phyloP scores from a whole-genome alignment of 2,329 filamentous ascomycete species.

The Boeremia exigua region DNA sequence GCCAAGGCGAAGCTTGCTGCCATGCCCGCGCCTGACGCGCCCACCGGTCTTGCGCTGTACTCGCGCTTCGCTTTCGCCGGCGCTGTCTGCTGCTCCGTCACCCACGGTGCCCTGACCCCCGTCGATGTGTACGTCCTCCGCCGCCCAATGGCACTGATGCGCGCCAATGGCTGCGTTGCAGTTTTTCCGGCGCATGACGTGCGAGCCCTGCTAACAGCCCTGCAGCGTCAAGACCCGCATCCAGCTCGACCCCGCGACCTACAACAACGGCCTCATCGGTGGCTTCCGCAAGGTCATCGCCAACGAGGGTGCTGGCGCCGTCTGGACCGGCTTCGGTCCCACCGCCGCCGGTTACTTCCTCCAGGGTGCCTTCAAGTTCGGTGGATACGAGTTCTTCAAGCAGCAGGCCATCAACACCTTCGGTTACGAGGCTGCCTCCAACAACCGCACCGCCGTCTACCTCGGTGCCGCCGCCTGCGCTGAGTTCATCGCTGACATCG shows the following conservation, averaged over 20 bases:
- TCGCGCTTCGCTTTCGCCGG: conserved; percentile 96
- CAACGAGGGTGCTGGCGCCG: conserved; percentile 81
- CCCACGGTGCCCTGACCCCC: conserved; percentile 94
- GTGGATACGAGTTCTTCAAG: conserved; percentile 97
- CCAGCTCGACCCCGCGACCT: conserved; percentile 87
- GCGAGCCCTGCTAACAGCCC: conserved; percentile 30
- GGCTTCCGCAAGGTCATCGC: conserved; percentile 83
- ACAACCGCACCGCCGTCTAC: conserved; percentile 84
- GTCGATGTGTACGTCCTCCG: conserved; percentile 91
- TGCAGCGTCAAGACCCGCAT: conserved; percentile 91
- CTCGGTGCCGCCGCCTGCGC: conserved; percentile 68
- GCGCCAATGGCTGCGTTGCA: conserved; percentile 37
- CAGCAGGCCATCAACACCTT: conserved; percentile 82
- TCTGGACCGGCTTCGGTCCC: conserved; percentile 84
- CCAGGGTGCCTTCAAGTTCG: conserved; percentile 92
- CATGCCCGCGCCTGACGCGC: conserved; percentile 57
- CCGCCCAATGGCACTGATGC: conserved; percentile 4
- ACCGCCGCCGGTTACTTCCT: conserved; percentile 92
- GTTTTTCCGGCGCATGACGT: conserved; percentile 22
- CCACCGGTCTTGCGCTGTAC: conserved; percentile 77
- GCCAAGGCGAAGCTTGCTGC: conserved; percentile 56
- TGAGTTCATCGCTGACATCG: conserved; percentile 76
- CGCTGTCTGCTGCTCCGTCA: conserved; percentile 97
- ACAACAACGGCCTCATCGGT: conserved; percentile 86
- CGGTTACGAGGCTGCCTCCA: conserved; percentile 70